These are phyloP conservation scores for Paxillus ammoniavirescens DNA, from an alignment of 768 basidiomycete genomes.

Conservation along the genomic window DNA sequence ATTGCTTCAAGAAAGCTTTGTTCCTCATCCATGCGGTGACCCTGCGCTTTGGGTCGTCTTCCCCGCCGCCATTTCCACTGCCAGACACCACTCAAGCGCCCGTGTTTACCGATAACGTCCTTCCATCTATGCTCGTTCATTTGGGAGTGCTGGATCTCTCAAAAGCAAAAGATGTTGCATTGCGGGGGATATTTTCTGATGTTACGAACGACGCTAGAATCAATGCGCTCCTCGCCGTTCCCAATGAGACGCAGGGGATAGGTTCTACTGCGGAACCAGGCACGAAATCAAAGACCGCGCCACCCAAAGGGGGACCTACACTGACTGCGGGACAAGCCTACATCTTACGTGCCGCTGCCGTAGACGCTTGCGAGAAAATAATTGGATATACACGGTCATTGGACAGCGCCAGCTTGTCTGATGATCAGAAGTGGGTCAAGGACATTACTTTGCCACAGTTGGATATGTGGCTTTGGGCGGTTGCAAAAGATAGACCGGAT, in stretches of 20 bases:
- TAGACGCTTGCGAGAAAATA: constrained; percentile 76
- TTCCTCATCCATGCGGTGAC: constrained; percentile 73
- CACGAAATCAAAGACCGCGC: constrained; percentile 14
- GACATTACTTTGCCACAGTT: constrained; percentile 57
- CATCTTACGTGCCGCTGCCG: constrained; percentile 72
- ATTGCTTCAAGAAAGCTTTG: constrained; percentile 88
- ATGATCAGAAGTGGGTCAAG: constrained; percentile 48
- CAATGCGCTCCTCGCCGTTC: constrained; percentile 37
- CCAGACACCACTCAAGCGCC: constrained; percentile 60
- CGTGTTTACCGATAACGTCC: constrained; percentile 77
- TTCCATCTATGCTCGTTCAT: constrained; percentile 80
- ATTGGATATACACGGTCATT: constrained; percentile 47
- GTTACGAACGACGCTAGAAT: constrained; percentile 41
- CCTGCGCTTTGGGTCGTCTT: constrained; percentile 60
- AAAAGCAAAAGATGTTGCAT: constrained; percentile 34
- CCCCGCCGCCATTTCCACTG: constrained; percentile 57
- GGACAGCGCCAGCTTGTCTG: constrained; percentile 18
- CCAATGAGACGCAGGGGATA: constrained; percentile 12
- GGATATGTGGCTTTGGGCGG: constrained; percentile 81
- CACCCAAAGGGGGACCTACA: constrained; percentile 48
- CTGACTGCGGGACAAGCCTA: constrained; percentile 64
- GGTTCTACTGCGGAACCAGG: constrained; percentile 4
- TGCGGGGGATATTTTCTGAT: constrained; percentile 49
- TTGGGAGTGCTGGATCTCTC: constrained; percentile 73
- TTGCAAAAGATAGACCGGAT: constrained; percentile 75